Evolutionary conservation across 257 asterid species (phyloP).

Genomic region (Pogostemon cablin): DNA sequence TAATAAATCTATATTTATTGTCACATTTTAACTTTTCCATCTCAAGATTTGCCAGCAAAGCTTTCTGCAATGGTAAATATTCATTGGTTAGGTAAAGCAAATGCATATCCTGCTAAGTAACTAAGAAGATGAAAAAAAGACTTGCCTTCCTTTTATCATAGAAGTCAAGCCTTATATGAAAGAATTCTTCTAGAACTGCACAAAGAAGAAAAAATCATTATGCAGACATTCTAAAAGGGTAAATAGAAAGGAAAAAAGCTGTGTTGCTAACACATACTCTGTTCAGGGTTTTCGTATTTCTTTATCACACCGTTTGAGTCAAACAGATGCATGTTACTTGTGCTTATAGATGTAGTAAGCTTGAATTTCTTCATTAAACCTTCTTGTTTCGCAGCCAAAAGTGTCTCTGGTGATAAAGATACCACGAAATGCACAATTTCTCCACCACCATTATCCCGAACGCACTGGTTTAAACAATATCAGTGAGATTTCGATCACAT

Average conservation of each 20-base stretch:
- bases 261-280: conserved; percentile 53
- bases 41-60: conserved; percentile 70
- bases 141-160: conserved; percentile 85
- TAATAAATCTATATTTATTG: conserved; percentile 80
- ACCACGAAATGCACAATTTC: conserved; percentile 69
- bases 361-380: conserved; percentile 79
- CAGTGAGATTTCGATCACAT: conserved; percentile 21
- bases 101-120: background rate
- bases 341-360: conserved; percentile 73
- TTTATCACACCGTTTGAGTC: conserved; percentile 79
- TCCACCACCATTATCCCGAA: conserved; percentile 67
- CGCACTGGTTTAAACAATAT: conserved; percentile 45
- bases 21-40: conserved; percentile 70
- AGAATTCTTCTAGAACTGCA: conserved; percentile 96
- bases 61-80: conserved; percentile 55
- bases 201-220: conserved; percentile 28
- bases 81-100: background rate
- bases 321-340: conserved; percentile 94
- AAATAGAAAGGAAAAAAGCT: background rate
- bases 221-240: background rate
- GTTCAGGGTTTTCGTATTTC: conserved; percentile 93
- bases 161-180: conserved; percentile 67
- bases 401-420: conserved; percentile 56
- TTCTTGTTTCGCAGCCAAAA: conserved; percentile 66
- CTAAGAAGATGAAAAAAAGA: conserved; percentile 11